A percentile compares a stretch with the other conserved stretches of the same genome.
Conservation (phyloP, 257 asterid genomes). For the Solanum chiquidenum region DNA sequence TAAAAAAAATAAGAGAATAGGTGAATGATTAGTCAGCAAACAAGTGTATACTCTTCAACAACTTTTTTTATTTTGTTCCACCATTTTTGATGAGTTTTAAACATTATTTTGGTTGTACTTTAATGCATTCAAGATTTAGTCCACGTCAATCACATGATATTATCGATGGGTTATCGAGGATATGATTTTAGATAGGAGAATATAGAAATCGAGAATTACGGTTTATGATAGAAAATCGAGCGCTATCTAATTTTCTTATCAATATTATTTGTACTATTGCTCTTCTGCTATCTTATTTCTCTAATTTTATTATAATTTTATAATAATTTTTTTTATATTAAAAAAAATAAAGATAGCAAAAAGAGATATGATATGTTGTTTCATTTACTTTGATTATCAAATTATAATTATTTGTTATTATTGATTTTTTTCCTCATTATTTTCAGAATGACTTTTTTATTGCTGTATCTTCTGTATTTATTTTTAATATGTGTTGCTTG, state of each 20-base stretch:
- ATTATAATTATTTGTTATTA: background rate
- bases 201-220: rapidly evolving
- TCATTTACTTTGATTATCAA: background rate
- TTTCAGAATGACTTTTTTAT: rapidly evolving
- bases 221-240: background rate
- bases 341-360: no score
- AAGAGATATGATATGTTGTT: background rate
- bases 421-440: background rate
- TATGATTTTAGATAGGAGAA: background rate
- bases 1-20: background rate
- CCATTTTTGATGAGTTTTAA: background rate
- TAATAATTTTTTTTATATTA: no score
- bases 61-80: background rate
- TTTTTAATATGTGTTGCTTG: rapidly evolving
- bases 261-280: background rate
- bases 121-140: background rate
- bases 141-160: background rate
- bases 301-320: background rate
- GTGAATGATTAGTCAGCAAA: background rate
- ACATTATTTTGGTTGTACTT: background rate
- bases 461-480: background rate
- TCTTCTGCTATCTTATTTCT: background rate
- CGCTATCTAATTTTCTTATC: rapidly evolving
- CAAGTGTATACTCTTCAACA: background rate
- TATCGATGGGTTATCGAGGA: rapidly evolving